These are phyloP conservation scores for Castanospermum australe DNA, from an alignment of 306 rosid species.

Conservation along the genomic window DNA sequence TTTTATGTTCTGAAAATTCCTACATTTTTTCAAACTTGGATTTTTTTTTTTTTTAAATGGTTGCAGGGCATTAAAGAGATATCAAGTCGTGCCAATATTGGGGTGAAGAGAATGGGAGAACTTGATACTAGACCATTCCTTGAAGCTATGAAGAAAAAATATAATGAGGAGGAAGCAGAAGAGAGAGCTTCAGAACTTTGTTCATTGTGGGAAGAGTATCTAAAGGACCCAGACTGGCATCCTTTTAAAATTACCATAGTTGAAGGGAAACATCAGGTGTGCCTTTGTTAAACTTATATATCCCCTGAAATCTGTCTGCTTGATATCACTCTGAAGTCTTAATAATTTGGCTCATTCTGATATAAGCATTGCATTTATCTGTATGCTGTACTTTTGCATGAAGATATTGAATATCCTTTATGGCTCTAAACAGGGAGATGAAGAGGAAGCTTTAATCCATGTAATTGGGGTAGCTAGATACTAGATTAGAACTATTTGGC, in stretches of 20 bases:
- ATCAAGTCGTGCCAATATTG: conserved; percentile 45
- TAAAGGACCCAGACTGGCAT: conserved; percentile 96
- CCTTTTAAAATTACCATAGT: conserved; percentile 60
- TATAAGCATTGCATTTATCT: conserved; percentile 5
- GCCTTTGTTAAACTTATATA: conserved; percentile 15
- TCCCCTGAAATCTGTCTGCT: conserved; percentile 5
- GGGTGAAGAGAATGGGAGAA: conserved; percentile 96
- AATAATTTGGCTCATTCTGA: conserved; percentile 13
- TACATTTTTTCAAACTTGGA: background rate
- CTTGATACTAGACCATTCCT: conserved; percentile 74
- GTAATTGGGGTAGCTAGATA: conserved; percentile 17
- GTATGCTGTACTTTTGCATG: background rate
- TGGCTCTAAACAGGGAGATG: background rate
- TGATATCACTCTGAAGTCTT: conserved; percentile 3
- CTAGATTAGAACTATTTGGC: background rate
- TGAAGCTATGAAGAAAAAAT: conserved; percentile 75
- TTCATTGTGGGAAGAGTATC: conserved; percentile 90
- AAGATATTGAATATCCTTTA: conserved; percentile 3
- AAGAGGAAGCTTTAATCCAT: background rate
- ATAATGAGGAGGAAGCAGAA: conserved; percentile 76
- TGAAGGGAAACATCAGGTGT: conserved; percentile 61
- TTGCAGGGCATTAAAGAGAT: conserved; percentile 67
- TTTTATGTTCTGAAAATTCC: background rate
- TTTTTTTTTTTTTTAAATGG: conserved; percentile 19
- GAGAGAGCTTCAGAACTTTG: conserved; percentile 81